These are phyloP conservation scores for Phytopythium helicoides DNA, from an alignment of 352 stramenopile genomes.

Conservation along the genomic window DNA sequence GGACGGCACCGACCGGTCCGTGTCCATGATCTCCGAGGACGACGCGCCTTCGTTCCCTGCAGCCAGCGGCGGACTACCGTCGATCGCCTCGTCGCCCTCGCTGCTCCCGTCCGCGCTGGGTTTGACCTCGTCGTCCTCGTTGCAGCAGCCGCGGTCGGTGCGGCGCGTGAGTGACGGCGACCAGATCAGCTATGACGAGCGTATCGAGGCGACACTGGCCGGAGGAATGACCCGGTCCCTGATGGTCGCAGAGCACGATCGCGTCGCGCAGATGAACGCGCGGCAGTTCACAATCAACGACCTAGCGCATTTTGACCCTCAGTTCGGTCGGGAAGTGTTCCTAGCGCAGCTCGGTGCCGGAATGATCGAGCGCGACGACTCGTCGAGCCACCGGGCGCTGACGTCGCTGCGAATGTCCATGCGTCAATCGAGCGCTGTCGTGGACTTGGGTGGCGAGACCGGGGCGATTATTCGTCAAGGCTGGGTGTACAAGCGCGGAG, in stretches of 20 bases:
- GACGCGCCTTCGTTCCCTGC: conserved; percentile 15
- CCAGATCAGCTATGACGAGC: conserved; percentile 57
- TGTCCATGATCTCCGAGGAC: conserved; percentile 59
- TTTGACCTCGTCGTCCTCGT: no score
- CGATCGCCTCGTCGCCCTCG: conserved; percentile 2
- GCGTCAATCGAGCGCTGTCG: conserved; percentile 19
- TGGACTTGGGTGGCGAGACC: not conserved
- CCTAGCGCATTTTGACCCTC: conserved; percentile 59
- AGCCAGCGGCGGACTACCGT: conserved; percentile 5
- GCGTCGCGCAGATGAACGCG: conserved; percentile 18
- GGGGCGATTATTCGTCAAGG: conserved; percentile 53
- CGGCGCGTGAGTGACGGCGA: conserved; percentile 43
- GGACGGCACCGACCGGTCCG: conserved; percentile 57
- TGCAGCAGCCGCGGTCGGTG: conserved; percentile 17
- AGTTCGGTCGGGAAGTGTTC: conserved; percentile 69
- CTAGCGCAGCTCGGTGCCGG: conserved; percentile 62
- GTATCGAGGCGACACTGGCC: conserved; percentile 60
- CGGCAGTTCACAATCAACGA: conserved; percentile 63
- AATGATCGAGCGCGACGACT: conserved; percentile 60
- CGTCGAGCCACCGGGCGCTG: conserved; percentile 67
- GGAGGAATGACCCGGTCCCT: conserved; percentile 51
- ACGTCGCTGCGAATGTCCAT: conserved; percentile 58
- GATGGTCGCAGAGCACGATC: conserved; percentile 33
- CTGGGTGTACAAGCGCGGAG: conserved; percentile 77
- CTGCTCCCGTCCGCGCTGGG: not conserved